Conservation (phyloP, 306 rosid genomes). For the Coriaria nepalensis region DNA sequence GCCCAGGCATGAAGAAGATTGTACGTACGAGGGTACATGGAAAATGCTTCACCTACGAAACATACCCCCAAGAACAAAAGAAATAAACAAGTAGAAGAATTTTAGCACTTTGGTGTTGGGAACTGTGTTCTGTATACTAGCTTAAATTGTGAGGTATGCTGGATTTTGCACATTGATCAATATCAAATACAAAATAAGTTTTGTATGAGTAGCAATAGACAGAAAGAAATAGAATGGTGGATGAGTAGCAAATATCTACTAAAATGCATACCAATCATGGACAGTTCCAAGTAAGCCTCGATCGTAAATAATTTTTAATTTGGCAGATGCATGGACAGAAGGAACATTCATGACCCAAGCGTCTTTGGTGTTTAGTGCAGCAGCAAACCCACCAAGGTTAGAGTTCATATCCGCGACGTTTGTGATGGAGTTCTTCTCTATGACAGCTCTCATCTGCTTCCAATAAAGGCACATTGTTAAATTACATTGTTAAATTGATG, state of each 20-base stretch:
- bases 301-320: conserved; percentile 39
- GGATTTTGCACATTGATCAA: too few species aligned
- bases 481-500: too few species aligned
- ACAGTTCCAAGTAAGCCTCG: conserved; percentile 50
- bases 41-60: conserved; percentile 50
- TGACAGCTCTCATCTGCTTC: conserved; percentile 44
- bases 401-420: conserved; percentile 62
- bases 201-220: too few species aligned
- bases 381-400: conserved; percentile 50
- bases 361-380: conserved; percentile 33
- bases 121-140: too few species aligned
- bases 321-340: conserved; percentile 31
- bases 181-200: too few species aligned
- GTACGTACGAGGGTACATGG: conserved; percentile 53
- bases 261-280: conserved; percentile 45
- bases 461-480: too few species aligned
- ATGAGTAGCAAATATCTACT: neutral
- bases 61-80: neutral
- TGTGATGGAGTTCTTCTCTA: conserved; percentile 32
- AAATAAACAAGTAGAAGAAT: neutral
- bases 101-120: neutral
- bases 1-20: conserved; percentile 58
- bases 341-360: conserved; percentile 60
- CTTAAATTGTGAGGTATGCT: too few species aligned
- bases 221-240: neutral